Conservation (phyloP, 2,329 filamentous ascomycete genomes). For the Aspergillus sp. region DNA sequence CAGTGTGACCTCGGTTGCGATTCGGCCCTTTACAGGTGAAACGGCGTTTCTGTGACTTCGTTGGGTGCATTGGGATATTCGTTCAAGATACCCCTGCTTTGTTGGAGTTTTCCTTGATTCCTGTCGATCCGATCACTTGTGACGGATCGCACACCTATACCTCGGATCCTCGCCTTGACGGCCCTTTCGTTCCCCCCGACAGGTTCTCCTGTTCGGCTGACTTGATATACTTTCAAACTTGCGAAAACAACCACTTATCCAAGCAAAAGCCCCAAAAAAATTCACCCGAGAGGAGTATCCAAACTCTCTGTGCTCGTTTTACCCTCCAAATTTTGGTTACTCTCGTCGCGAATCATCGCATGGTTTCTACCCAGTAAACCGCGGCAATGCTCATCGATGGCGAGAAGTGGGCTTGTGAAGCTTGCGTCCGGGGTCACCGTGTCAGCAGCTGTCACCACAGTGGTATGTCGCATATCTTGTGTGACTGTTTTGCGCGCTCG, state of each 20-base stretch:
- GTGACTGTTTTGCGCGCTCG: neutral
- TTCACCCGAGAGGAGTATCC: slow-evolving; percentile 11
- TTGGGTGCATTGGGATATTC: slow-evolving; percentile 30
- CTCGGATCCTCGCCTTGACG: slow-evolving; percentile 32
- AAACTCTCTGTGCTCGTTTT: slow-evolving; percentile 8
- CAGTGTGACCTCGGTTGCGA: slow-evolving; percentile 19
- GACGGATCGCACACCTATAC: slow-evolving; percentile 26
- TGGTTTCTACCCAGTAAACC: slow-evolving; percentile 37
- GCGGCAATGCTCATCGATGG: slow-evolving; percentile 78
- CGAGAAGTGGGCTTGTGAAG: slow-evolving; percentile 97
- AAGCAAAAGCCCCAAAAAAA: slow-evolving; percentile 6
- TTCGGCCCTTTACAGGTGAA: slow-evolving; percentile 20
- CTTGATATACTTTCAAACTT: slow-evolving; percentile 9
- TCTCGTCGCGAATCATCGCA: slow-evolving; percentile 38
- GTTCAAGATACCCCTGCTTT: slow-evolving; percentile 36
- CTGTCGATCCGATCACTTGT: slow-evolving; percentile 24
- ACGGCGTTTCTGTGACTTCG: slow-evolving; percentile 22
- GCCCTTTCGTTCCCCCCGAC: slow-evolving; percentile 24
- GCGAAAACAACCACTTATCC: neutral
- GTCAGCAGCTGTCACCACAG: slow-evolving; percentile 98
- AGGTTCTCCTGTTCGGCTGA: slow-evolving; percentile 23
- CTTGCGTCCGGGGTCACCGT: slow-evolving; percentile 95
- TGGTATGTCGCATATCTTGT: slow-evolving; percentile 60
- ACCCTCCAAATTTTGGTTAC: slow-evolving; percentile 15
- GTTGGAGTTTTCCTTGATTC: slow-evolving; percentile 26